Base-by-base conservation (phyloP, 345 rosid genomes). In the Hypericum androsaemum region DNA sequence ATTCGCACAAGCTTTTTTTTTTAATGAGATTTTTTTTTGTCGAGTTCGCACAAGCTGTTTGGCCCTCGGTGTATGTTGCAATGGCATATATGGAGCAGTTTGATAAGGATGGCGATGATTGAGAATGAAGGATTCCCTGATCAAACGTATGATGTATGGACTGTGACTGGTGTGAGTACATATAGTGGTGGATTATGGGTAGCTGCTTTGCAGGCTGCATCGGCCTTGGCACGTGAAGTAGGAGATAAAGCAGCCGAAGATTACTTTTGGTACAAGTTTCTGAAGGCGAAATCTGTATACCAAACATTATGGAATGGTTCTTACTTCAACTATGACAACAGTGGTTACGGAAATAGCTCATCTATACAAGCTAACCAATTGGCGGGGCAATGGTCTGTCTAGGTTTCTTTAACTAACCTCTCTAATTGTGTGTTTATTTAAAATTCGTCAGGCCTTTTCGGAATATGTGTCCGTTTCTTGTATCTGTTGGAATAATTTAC, bases 71-170 rank as follows among this genome's bases (percentile, higher is more conserved):
- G 62, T 87, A 79, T 57, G 74, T 82, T 45, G 92, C 96, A 1
- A 84, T 90, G 86, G 95, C 92, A 11, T 87, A 71, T 60, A 87
- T 90, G 96, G 78, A 79, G 39, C 96, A 87, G 67, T 87, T 87
- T 64, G 98, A 90, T 59, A 84, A 60, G 75, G 96, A 90, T 54
- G 88, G 92, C 6, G 98, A 90, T 63, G 89, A 87, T 90, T 53
- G 95, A 90, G 60, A 90, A 90, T 54, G 98, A 90, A 2, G 96
- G 92, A 10, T 90, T 90, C 57, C 98, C 98, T 11, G 98, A 90
- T 67, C 96, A 84, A 71, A 90, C 98, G 50, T 90, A 90, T 42
- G 98, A 90, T 62, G 79, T 86, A 13, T 87, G 98, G 98, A 82
- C 94, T 5, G 94, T 81, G 8, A 71, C 81, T 48, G 96, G 96